Base-by-base conservation (phyloP, 2,329 filamentous ascomycete genomes). In the Zopfia rhizophila region DNA sequence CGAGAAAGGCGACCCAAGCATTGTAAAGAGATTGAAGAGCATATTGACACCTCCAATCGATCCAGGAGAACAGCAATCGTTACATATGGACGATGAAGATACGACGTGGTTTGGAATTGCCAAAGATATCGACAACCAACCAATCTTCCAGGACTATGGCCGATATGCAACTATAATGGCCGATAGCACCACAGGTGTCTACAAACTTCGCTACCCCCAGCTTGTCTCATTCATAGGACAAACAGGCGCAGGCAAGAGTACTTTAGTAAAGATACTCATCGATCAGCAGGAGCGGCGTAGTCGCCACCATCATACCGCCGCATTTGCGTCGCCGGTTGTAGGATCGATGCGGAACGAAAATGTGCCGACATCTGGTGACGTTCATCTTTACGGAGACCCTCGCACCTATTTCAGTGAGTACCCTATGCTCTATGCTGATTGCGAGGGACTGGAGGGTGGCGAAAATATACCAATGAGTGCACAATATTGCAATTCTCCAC, bases 311-410 rank as follows among this genome's bases (percentile, higher is more conserved):
- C 16, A 3, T 10, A 19, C 4, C 11, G 14, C 22, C 7, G 16
- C 14, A 3, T 74, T 72, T 55, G 63, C 61, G 14, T 75, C 70
- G 1, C 78, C 78, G 2, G 73, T 81, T 3, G 74, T 77, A 3
- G 78, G 77, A 3, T 72, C 71, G 12, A 68, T 69, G 16, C 12
- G 11, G 13, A 68, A 72, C 18, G 60, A 64, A 23, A 59, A 72
- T 24, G 58, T 77, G 5, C 75, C 78, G 1, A 81, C 78, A 3
- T 79, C 77, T 4, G 78, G 71, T 7, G 78, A 80, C 53, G 78
- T 81, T 2, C 78, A 82, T 58, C 63, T 82, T 3, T 82, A 82
- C 47, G 66, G 70, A 1, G 79, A 82, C 48, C 79, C 79, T 2
- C 59, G 66, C 1, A 77, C 74, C 3, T 63, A 71, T 18, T 52